Evolutionary conservation across 371 early-diverging fungal species (phyloP).

Genomic region (Apophysomyces variabilis): DNA sequence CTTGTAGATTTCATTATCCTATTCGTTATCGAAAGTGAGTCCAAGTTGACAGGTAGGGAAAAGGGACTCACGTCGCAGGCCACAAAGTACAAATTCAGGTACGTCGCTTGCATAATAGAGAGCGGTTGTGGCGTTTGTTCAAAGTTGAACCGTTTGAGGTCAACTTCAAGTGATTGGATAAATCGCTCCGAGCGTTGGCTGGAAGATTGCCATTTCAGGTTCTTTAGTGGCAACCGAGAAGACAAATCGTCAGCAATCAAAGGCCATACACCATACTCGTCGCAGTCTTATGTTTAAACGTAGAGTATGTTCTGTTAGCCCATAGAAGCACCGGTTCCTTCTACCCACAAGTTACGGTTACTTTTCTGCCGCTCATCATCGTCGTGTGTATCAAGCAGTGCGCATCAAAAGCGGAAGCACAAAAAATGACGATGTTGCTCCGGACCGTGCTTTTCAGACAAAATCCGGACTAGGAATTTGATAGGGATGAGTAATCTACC

Average conservation of each 20-base stretch:
- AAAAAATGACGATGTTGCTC: too few relatives aligned
- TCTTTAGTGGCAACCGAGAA: constrained; percentile 80
- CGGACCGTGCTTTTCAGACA: too few relatives aligned
- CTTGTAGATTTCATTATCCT: constrained; percentile 89
- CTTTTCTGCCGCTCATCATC: constrained; percentile 44
- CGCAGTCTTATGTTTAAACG: constrained; percentile 55
- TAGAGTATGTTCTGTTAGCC: neutral
- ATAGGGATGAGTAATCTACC: too few relatives aligned
- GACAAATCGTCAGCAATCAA: constrained; percentile 72
- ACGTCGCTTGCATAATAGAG: constrained; percentile 65
- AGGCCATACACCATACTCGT: constrained; percentile 82
- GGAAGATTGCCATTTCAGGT: constrained; percentile 84
- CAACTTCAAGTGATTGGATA: constrained; percentile 68
- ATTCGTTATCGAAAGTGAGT: neutral
- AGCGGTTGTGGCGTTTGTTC: constrained; percentile 62
- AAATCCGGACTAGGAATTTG: too few relatives aligned
- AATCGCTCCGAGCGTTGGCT: constrained; percentile 66
- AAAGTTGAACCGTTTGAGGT: constrained; percentile 65
- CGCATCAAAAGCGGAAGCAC: too few relatives aligned
- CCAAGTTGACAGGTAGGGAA: neutral
- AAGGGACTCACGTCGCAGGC: constrained; percentile 70
- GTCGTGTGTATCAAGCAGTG: neutral
- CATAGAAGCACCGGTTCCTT: neutral
- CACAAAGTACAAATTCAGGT: constrained; percentile 83
- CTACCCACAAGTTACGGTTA: constrained; percentile 45